Evolutionary conservation across 805 yeast genomes (phyloP).

Genomic region (Sungouiella thailandica): DNA sequence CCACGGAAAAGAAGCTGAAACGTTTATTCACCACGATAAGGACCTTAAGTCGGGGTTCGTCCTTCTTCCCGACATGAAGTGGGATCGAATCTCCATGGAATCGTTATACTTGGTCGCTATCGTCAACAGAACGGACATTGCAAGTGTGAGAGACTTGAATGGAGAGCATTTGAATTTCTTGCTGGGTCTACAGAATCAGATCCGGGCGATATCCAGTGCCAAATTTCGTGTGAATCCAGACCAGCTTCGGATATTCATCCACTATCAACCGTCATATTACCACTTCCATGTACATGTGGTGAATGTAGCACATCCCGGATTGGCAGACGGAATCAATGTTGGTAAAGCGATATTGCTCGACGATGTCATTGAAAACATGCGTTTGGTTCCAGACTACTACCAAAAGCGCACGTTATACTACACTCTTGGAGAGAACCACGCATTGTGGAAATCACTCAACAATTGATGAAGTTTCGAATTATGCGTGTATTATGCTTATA

Average conservation of each 20-base stretch:
- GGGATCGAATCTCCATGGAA: slow-evolving; percentile 76
- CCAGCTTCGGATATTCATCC: slow-evolving; percentile 73
- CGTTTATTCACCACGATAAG: slow-evolving; percentile 63
- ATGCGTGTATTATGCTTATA: neutral
- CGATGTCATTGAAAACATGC: slow-evolving; percentile 71
- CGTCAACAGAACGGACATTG: slow-evolving; percentile 61
- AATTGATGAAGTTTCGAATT: neutral
- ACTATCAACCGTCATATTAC: slow-evolving; percentile 94
- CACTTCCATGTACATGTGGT: slow-evolving; percentile 93
- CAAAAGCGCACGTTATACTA: slow-evolving; percentile 55
- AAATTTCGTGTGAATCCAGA: slow-evolving; percentile 42
- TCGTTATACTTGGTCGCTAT: slow-evolving; percentile 75
- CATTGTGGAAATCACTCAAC: slow-evolving; percentile 49
- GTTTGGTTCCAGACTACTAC: slow-evolving; percentile 55
- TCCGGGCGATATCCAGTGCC: slow-evolving; percentile 40
- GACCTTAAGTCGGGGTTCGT: slow-evolving; percentile 59
- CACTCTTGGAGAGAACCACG: slow-evolving; percentile 71
- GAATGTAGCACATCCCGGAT: slow-evolving; percentile 61
- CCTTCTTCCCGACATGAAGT: slow-evolving; percentile 90
- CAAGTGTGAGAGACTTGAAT: slow-evolving; percentile 72
- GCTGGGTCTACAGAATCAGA: slow-evolving; percentile 37
- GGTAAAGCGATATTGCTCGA: slow-evolving; percentile 84
- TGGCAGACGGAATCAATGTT: slow-evolving; percentile 59
- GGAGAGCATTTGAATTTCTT: slow-evolving; percentile 56
- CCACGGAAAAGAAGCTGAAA: slow-evolving; percentile 79